phyloP scores from a whole-genome alignment of 257 asterid genomes.

The Fraxinus americana region DNA sequence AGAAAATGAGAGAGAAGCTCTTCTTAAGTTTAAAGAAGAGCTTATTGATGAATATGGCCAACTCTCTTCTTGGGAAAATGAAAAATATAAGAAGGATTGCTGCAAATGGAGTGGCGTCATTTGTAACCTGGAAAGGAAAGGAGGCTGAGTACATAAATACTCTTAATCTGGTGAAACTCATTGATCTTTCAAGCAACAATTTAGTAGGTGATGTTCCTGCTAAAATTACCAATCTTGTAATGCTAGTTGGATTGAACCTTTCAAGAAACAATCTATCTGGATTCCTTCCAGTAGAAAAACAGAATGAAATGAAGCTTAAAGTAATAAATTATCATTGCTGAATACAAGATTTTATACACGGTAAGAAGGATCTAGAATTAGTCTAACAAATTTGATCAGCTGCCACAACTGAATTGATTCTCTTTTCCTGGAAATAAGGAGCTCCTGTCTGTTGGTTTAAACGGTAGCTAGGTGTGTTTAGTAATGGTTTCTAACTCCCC shows the following conservation, averaged over 20 bases:
- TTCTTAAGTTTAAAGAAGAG: neutral
- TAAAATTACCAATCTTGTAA: slow-evolving; percentile 36
- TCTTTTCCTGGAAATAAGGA: too few relatives aligned
- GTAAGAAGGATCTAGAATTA: too few relatives aligned
- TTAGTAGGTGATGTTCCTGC: slow-evolving; percentile 33
- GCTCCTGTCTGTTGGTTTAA: too few relatives aligned
- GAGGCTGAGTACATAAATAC: slow-evolving; percentile 18
- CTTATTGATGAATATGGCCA: neutral
- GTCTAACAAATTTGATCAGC: too few relatives aligned
- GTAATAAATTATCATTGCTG: too few relatives aligned
- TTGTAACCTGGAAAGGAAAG: slow-evolving; percentile 33
- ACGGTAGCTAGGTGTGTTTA: too few relatives aligned
- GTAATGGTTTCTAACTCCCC: too few relatives aligned
- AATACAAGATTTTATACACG: too few relatives aligned
- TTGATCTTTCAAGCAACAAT: slow-evolving; percentile 37
- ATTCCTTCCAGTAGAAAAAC: too few relatives aligned
- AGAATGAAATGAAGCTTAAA: too few relatives aligned
- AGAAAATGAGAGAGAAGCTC: neutral
- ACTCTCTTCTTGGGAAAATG: neutral
- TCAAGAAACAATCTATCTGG: slow-evolving; percentile 38
- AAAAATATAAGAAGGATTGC: neutral
- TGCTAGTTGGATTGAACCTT: slow-evolving; percentile 34
- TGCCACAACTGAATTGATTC: too few relatives aligned
- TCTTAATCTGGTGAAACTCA: slow-evolving; percentile 26
- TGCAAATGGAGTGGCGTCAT: neutral